phyloP scores from a whole-genome alignment of 2,329 filamentous ascomycete species.

The Sphaerostilbella broomeana region DNA sequence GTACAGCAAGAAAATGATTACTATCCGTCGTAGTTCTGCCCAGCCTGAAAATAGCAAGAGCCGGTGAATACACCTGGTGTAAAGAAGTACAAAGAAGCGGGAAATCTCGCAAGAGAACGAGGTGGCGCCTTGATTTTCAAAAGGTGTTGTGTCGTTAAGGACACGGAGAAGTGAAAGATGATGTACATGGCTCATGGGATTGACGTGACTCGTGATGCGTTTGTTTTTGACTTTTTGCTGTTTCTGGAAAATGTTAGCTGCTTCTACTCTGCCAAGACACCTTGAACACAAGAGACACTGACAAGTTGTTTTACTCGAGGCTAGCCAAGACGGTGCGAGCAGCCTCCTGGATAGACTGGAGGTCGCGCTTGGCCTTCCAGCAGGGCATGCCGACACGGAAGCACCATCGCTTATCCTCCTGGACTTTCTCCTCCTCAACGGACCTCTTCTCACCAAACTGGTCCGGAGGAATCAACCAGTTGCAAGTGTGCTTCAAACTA shows the following conservation, averaged over 20 bases:
- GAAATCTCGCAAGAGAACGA: not conserved
- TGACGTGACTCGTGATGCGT: not conserved
- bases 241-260: too few relatives aligned
- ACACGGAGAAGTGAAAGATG: conserved; percentile 8
- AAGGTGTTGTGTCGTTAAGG: too few relatives aligned
- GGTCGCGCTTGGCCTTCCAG: conserved; percentile 29
- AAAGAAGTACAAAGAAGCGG: conserved; percentile 9
- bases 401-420: conserved; percentile 18
- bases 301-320: conserved; percentile 5
- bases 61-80: too few relatives aligned
- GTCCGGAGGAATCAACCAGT: too few relatives aligned
- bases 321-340: conserved; percentile 8
- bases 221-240: too few relatives aligned
- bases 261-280: too few relatives aligned
- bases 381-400: conserved; percentile 25
- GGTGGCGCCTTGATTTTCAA: conserved; percentile 7
- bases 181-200: conserved; percentile 3
- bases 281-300: not conserved
- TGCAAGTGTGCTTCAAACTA: too few relatives aligned
- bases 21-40: too few relatives aligned
- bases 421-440: conserved; percentile 14
- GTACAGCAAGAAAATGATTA: too few relatives aligned
- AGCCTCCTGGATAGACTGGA: conserved; percentile 7
- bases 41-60: too few relatives aligned
- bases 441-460: conserved; percentile 27